Evolutionary conservation across 2,329 filamentous ascomycete genomes (phyloP), one percentile per base, ranked within the genome.

Genomic region (Ophiostoma ips): DNA sequence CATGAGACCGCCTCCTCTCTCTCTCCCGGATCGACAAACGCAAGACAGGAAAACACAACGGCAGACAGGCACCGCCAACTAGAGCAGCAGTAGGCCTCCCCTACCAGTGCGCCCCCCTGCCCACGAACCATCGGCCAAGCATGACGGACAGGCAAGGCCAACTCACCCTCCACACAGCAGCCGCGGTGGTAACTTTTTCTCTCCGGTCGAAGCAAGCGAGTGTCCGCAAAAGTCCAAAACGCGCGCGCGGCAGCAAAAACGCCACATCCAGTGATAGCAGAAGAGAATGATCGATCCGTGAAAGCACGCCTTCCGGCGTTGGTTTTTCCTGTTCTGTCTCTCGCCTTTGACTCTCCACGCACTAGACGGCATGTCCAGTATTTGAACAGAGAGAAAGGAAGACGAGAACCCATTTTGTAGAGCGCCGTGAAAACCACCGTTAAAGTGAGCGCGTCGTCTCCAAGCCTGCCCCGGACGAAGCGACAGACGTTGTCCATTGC

Each of bases 351-450:
- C 18, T 44, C 13, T 18, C 37, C 43, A 40, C 41, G 18, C 13
- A 37, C 15, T 37, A 28, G 24, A 28, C n/a, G 19, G 41, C 33
- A 31, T 10, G 24, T 36, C 15, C 19, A 45, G 24, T 18, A 28
- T 33, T 13, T 61, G 60, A 62, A 60, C 62, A 63, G 66, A 77
- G 16, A 44, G 28, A 28, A 52, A 7, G 19, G 37, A 40, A 40
- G 37, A 21, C 33, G 13, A 8, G 16, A 30, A n/a, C n/a, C 21
- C 43, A 19, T 30, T 30, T 48, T 55, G 48, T 48, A 69, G 61
- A 70, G 72, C 81, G 75, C 86, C 86, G 76, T 84, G 86, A 94
- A 95, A 95, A 79, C 68, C 87, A 82, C 94, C 87, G 75, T 73
- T 75, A 94, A 95, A 95, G 94, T 79, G 79, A 87, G 86, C 78